A percentile compares a stretch with the other conserved stretches of the same genome.
Evolutionary conservation across 768 basidiomycete species (phyloP).

Genomic region (Boletus patriciae): DNA sequence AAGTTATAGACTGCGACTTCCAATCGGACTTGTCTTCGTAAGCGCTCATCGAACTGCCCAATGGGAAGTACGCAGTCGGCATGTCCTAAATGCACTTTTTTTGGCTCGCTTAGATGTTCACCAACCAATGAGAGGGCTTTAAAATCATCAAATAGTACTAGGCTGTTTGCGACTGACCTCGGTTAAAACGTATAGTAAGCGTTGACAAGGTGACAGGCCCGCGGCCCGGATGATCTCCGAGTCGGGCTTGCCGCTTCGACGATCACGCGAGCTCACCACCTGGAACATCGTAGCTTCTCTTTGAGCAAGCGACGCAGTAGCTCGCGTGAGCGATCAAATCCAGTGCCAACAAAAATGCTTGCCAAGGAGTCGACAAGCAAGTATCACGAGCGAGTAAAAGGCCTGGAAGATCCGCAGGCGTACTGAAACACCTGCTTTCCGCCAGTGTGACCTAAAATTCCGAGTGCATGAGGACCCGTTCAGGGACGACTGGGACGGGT

Average conservation of each 20-base stretch:
- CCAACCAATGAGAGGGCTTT: no score
- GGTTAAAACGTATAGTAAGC: slow-evolving; percentile 1
- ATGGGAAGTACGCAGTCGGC: no score
- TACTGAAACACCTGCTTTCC: slow-evolving; percentile 16
- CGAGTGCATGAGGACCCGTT: slow-evolving; percentile 19
- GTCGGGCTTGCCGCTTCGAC: not conserved
- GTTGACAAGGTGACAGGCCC: slow-evolving; percentile 2
- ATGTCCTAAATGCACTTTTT: no score
- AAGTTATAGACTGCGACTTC: not conserved
- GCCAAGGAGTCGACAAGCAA: not conserved
- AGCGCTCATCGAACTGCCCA: no score
- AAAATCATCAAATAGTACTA: no score
- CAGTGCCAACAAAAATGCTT: not conserved
- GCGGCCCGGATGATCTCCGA: not conserved
- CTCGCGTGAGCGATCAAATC: not conserved
- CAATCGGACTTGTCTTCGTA: no score
- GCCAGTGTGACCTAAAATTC: not conserved
- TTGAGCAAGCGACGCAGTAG: not conserved
- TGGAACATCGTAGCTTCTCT: not conserved
- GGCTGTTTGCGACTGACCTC: not conserved
- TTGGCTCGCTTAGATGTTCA: no score
- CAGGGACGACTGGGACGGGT: slow-evolving; percentile 25
- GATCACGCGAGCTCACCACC: slow-evolving; percentile 9
- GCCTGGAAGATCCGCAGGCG: not conserved
- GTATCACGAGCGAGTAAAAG: not conserved